Evolutionary conservation across 2,329 filamentous ascomycete species (phyloP).

Genomic region (Sordariomycetes sp.): DNA sequence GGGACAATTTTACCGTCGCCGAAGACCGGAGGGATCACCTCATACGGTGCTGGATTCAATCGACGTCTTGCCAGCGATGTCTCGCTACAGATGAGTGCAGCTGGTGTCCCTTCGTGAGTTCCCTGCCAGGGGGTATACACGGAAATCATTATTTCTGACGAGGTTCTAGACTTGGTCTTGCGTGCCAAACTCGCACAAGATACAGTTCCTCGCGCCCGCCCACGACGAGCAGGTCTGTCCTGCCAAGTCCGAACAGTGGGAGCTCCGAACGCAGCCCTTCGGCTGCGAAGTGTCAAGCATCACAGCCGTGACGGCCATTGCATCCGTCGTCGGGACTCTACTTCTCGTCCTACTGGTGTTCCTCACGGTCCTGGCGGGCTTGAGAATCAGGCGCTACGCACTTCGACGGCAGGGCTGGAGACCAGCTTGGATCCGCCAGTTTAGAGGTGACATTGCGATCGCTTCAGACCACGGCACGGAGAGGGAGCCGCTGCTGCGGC

Average conservation of each 20-base stretch:
- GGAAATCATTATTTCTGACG: not conserved
- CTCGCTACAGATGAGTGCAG: constrained; percentile 32
- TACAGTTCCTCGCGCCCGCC: constrained; percentile 40
- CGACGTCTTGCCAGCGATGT: constrained; percentile 37
- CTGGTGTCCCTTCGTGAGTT: constrained; percentile 44
- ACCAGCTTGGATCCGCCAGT: constrained; percentile 9
- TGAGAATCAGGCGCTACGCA: constrained; percentile 11
- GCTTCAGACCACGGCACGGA: constrained; percentile 11
- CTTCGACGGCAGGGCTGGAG: constrained; percentile 9
- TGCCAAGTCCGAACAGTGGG: constrained; percentile 32
- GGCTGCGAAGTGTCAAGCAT: constrained; percentile 25
- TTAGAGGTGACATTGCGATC: not conserved
- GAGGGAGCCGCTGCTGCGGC: constrained; percentile 18
- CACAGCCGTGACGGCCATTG: constrained; percentile 18
- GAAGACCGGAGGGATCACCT: constrained; percentile 28
- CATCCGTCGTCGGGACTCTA: constrained; percentile 18
- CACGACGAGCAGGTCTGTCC: constrained; percentile 42
- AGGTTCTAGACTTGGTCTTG: constrained; percentile 38
- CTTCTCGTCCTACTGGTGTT: constrained; percentile 13
- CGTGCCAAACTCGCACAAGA: constrained; percentile 36
- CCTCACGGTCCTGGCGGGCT: constrained; percentile 10
- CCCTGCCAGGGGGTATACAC: not conserved
- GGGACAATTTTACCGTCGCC: constrained; percentile 19
- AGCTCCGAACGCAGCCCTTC: constrained; percentile 23
- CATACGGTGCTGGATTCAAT: constrained; percentile 37